Evolutionary conservation across 2,329 filamentous ascomycete species (phyloP), one percentile per base, ranked within the genome.

Genomic region (Penicillium sumatraense): DNA sequence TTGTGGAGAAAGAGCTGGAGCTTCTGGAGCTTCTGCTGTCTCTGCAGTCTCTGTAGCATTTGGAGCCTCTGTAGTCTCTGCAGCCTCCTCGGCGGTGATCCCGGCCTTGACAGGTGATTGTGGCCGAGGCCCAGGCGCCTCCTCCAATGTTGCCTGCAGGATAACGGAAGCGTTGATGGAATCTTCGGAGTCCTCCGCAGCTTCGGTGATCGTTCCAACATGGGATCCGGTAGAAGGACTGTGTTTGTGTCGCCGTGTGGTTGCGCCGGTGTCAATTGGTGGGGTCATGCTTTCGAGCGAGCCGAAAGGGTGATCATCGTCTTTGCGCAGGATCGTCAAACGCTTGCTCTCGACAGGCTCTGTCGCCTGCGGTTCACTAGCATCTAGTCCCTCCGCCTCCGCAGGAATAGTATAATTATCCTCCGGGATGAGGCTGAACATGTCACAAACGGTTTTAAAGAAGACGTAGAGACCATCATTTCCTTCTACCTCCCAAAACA

Each of bases 361-460:
- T 41, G 63, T 56, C 36, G 58, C 51, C 21, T 56, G 51, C 14
- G 65, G 61, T 45, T 63, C 62, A 21, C 66, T 56, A 13, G 78
- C 76, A 60, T 93, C 90, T 2, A 91, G 77, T 0, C 93, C 93
- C 74, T 98, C 93, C 3, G 95, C 93, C 74, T 98, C 93, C 2
- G 90, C 86, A 1, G 95, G 93, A 41, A 99, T 86, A 57, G 96
- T 98, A 78, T 98, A 97, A 71, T 96, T 97, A 76, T 98, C 95
- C 48, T 91, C 87, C 1, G 92, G 92, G 26, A 99, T 86, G 57
- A 98, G 81, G 63, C 89, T 88, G 74, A 96, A 97, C 65, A 89
- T 83, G 72, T 99, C 95, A 74, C 93, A 98, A 20, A 98, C 93
- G 0, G 89, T 95, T 81, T 97, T 98, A 82, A 98, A 99, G 68